Evolutionary conservation across 1,139 yeast genomes (phyloP), one percentile per base, ranked within the genome.

Genomic region (Yamadazyma atlantica): DNA sequence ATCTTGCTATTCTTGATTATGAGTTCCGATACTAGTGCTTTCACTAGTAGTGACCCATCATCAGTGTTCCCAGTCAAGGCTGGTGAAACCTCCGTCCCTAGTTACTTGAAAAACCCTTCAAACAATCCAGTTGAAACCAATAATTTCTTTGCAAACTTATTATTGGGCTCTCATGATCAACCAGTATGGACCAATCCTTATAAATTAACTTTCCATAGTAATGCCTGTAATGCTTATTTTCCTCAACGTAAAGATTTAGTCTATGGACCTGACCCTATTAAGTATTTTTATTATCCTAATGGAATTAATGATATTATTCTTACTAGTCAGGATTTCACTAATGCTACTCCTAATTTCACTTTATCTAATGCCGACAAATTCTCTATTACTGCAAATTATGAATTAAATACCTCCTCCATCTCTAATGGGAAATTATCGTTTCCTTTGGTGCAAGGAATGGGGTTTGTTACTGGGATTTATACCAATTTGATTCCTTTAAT

Each of bases 131-230:
- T 81, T 29, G 78, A 78, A 43, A 86, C 95, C 12, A 86, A 86
- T 64, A 84, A 85, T 56, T 87, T 86, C 58, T 86, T 84, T 55
- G 82, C 85, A 4, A 86, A 86, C 58, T 58, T 85, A 55, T 60
- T 86, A 36, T 69, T 85, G 16, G 92, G 73, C 0, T 62, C 63
- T 32, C 88, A 82, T 48, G 72, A 71, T 8, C 60, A 75, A 34
- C 81, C 65, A 23, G 75, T 80, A 1, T 85, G 84, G 80, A 77
- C 89, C 0, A 87, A 82, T 50, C 95, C 96, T 0, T 85, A 84
- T 53, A 76, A 85, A 4, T 62, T 86, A 10, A 75, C 69, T 58
- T 44, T 45, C 28, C 54, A 48, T 32, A 53, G 53, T 42, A 64
- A 62, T 50, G 25, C 15, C n/a, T 60, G 85, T 34, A 87, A 82